phyloP scores from a whole-genome alignment of 148 eudicot species.

The Polygonum maritimum region DNA sequence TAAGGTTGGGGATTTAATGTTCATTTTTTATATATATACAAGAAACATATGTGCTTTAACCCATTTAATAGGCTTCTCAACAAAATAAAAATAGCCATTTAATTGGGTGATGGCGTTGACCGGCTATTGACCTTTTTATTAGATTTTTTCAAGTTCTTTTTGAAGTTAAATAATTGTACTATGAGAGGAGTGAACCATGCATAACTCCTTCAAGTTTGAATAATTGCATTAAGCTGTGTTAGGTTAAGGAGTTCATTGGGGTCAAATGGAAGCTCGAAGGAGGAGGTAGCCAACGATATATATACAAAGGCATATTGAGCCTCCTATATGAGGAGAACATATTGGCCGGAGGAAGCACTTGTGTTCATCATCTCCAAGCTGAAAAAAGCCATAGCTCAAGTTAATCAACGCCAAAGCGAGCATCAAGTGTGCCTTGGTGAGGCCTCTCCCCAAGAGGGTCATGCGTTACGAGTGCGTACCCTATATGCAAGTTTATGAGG shows the following conservation, averaged over 20 bases:
- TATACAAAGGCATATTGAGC: constrained; percentile 29
- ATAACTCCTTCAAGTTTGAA: too few species aligned
- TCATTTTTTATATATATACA: too few species aligned
- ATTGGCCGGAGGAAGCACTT: constrained; percentile 27
- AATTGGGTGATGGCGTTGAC: too few species aligned
- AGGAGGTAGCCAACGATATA: constrained; percentile 10
- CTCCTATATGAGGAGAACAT: constrained; percentile 22
- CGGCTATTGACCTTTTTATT: too few species aligned
- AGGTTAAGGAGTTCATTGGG: not conserved
- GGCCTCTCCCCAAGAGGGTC: constrained; percentile 18
- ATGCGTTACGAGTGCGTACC: constrained; percentile 16
- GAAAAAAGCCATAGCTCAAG: not conserved
- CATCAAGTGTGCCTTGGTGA: constrained; percentile 16
- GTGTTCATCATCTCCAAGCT: constrained; percentile 14
- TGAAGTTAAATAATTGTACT: too few species aligned
- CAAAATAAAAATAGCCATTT: too few species aligned
- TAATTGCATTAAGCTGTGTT: constrained; percentile 8
- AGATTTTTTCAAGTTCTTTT: too few species aligned
- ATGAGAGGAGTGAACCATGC: too few species aligned
- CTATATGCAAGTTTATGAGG: constrained; percentile 10
- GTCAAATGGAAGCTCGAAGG: too few species aligned
- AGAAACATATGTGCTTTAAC: too few species aligned
- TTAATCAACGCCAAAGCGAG: not conserved
- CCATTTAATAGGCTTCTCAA: too few species aligned
- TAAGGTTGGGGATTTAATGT: not conserved